Percentiles rank a stretch among this genome's conserved stretches.
phyloP scores from a whole-genome alignment of 331 rosid species.

The Malus hybrid region DNA sequence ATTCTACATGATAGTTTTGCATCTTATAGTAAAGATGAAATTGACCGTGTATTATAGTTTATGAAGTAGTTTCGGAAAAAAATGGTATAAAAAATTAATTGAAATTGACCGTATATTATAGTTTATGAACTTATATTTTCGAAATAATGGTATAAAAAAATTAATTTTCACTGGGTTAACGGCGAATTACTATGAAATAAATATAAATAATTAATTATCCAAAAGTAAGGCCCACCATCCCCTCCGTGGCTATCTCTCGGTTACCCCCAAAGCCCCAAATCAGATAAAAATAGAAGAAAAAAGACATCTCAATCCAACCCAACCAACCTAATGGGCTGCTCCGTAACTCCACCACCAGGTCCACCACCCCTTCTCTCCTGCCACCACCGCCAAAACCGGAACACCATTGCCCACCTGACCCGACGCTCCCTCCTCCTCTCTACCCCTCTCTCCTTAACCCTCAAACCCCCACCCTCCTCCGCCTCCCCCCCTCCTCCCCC shows the following conservation, averaged over 20 bases:
- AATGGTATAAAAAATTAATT: too few relatives aligned
- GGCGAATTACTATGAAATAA: neutral
- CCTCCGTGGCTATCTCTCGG: constrained; percentile 8
- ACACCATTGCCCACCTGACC: constrained; percentile 18
- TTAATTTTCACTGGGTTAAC: neutral
- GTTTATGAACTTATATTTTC: too few relatives aligned
- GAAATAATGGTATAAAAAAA: too few relatives aligned
- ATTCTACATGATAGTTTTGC: too few relatives aligned
- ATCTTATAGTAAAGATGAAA: neutral
- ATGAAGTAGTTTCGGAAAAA: too few relatives aligned
- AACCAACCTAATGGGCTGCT: constrained; percentile 33
- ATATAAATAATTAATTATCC: neutral
- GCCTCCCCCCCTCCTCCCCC: constrained; percentile 10
- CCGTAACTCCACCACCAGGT: constrained; percentile 14
- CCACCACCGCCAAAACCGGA: constrained; percentile 13
- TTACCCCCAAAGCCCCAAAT: neutral
- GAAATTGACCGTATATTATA: too few relatives aligned
- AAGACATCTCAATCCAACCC: neutral
- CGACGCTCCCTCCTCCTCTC: constrained; percentile 64
- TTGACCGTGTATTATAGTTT: too few relatives aligned
- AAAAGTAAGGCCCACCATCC: neutral
- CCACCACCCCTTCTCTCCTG: constrained; percentile 15
- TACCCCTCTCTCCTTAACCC: constrained; percentile 36
- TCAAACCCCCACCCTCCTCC: constrained; percentile 30
- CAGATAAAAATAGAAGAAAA: neutral